These are phyloP conservation scores for Sporobolus alterniflorus DNA, from an alignment of 202 grass and related monocot species.

Conservation along the genomic window DNA sequence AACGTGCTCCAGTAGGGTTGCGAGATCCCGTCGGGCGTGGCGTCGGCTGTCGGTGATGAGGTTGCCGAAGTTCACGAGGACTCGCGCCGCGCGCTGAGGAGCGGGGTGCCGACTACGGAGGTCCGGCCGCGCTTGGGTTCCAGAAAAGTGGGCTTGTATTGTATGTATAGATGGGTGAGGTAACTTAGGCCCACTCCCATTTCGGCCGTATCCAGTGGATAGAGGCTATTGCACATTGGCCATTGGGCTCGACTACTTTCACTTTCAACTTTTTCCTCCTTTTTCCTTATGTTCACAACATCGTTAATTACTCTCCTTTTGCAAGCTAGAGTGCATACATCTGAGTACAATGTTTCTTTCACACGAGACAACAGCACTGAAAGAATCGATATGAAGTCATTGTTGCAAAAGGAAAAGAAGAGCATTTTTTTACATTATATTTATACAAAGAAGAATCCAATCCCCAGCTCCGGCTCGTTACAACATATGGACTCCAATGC, in stretches of 20 bases:
- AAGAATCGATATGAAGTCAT: constrained; percentile 54
- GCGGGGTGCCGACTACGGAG: no score
- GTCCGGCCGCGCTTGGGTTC: no score
- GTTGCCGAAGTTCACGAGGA: background rate
- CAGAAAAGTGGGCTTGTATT: no score
- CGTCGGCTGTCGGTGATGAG: background rate
- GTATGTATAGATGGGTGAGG: no score
- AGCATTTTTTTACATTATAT: constrained; percentile 1
- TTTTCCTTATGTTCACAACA: constrained; percentile 1
- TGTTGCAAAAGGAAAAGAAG: background rate
- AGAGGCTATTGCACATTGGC: no score
- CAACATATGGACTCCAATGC: constrained; percentile 19
- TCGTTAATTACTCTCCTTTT: constrained; percentile 24
- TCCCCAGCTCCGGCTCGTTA: constrained; percentile 32
- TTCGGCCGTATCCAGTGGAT: no score
- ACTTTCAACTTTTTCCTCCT: background rate
- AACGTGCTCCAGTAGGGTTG: background rate
- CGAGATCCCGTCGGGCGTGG: background rate
- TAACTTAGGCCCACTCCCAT: no score
- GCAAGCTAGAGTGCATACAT: constrained; percentile 39
- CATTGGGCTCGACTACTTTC: no score
- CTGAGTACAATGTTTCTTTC: constrained; percentile 39
- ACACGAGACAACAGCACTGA: constrained; percentile 37
- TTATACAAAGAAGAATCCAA: constrained; percentile 69
- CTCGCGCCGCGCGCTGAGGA: background rate